These are phyloP conservation scores for Crithidia expoeki DNA, from an alignment of 208 protist genomes.

Conservation along the genomic window DNA sequence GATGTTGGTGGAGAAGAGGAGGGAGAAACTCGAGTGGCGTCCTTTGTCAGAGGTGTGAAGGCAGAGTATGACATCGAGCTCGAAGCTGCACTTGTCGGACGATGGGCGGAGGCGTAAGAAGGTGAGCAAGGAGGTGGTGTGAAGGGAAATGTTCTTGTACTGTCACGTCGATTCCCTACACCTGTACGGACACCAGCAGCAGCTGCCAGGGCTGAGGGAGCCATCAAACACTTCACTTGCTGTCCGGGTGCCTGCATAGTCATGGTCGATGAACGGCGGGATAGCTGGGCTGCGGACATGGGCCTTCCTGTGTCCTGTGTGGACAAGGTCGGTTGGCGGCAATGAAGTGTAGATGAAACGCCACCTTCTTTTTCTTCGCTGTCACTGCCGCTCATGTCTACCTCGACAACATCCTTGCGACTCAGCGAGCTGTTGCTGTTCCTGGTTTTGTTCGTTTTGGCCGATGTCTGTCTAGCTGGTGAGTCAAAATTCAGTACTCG, in stretches of 20 bases:
- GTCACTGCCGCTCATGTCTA: slow-evolving; percentile 9
- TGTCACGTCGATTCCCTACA: not conserved
- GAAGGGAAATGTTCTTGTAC: not conserved
- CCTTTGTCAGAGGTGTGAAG: not conserved
- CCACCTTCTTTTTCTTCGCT: slow-evolving; percentile 7
- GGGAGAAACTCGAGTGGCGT: not conserved
- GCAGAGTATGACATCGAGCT: not conserved
- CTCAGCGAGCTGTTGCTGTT: not conserved
- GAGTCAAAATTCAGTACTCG: not conserved
- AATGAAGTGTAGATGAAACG: too few relatives aligned
- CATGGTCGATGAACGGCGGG: slow-evolving; percentile 9
- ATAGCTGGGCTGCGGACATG: not conserved
- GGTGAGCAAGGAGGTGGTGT: slow-evolving; percentile 2
- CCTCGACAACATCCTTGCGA: slow-evolving; percentile 5
- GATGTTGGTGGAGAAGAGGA: not conserved
- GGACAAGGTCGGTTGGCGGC: too few relatives aligned
- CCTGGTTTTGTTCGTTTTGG: not conserved
- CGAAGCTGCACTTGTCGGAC: not conserved
- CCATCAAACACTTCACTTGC: slow-evolving; percentile 10
- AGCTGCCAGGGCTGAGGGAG: slow-evolving; percentile 15
- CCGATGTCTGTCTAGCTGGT: not conserved
- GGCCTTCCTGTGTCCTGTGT: too few relatives aligned
- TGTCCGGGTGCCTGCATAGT: not conserved
- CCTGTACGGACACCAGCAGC: not conserved
- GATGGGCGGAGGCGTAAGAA: not conserved